A percentile compares a stretch with the other conserved stretches of the same genome.
Conservation (phyloP, 352 stramenopile genomes). For the Pythium graminicola region DNA sequence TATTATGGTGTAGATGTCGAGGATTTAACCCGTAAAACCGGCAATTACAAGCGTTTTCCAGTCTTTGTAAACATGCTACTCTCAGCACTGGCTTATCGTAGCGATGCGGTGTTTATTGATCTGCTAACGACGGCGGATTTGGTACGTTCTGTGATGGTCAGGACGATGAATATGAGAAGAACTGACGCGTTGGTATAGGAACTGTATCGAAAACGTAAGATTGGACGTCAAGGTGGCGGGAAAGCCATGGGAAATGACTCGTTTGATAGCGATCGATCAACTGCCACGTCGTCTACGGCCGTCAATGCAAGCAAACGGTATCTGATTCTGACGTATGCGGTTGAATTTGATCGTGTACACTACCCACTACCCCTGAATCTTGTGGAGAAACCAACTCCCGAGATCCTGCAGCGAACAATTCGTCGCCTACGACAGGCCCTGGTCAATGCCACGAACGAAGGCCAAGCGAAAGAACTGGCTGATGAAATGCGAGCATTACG, state of each 20-base stretch:
- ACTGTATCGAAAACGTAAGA: conserved; percentile 69
- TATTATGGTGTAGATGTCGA: conserved; percentile 56
- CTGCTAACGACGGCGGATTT: conserved; percentile 87
- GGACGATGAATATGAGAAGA: too few relatives aligned
- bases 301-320: conserved; percentile 67
- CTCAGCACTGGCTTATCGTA: conserved; percentile 63
- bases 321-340: conserved; percentile 91
- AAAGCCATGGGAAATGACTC: conserved; percentile 7
- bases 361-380: conserved; percentile 85
- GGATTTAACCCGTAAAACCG: conserved; percentile 90
- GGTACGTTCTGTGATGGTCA: too few relatives aligned
- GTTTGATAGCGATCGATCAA: conserved; percentile 13
- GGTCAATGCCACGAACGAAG: conserved; percentile 14
- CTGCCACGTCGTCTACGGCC: not conserved
- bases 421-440: conserved; percentile 47
- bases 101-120: conserved; percentile 87
- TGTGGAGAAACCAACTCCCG: conserved; percentile 52
- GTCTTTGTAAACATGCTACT: conserved; percentile 93
- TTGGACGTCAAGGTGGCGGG: conserved; percentile 23
- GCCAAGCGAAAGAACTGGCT: conserved; percentile 15
- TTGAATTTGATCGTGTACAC: conserved; percentile 92
- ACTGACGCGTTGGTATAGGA: conserved; percentile 29
- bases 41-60: conserved; percentile 90
- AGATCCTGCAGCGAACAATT: conserved; percentile 80
- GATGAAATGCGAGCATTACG: conserved; percentile 43